Conservation (phyloP, 2,329 filamentous ascomycete species). For the Byssothecium circinans region DNA sequence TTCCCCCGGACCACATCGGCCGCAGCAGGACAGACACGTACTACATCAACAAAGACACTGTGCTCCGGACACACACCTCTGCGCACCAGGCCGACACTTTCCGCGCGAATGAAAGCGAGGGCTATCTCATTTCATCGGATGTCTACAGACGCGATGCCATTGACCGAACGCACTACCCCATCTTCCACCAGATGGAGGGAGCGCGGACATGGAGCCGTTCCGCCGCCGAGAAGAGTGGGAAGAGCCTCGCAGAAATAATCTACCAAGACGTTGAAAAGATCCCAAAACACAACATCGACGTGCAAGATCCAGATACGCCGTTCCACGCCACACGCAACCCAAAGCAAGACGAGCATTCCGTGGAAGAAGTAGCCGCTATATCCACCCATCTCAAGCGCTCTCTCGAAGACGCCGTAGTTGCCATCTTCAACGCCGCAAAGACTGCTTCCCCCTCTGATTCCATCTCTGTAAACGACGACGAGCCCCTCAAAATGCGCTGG, state of each 20-base stretch:
- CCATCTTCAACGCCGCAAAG: constrained; percentile 80
- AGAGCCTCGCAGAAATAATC: constrained; percentile 63
- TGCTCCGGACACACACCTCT: constrained; percentile 90
- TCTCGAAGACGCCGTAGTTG: constrained; percentile 84
- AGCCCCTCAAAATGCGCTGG: constrained; percentile 87
- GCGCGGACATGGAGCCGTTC: constrained; percentile 83
- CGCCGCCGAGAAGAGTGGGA: constrained; percentile 51
- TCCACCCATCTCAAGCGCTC: constrained; percentile 84
- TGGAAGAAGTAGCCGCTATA: constrained; percentile 79
- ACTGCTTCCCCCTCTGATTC: constrained; percentile 45
- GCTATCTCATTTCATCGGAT: constrained; percentile 90
- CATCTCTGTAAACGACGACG: constrained; percentile 36
- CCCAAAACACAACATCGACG: constrained; percentile 71
- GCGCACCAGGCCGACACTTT: constrained; percentile 89
- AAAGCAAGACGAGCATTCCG: constrained; percentile 73
- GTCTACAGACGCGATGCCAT: constrained; percentile 95
- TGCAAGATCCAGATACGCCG: constrained; percentile 81
- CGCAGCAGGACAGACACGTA: constrained; percentile 90
- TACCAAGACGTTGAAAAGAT: constrained; percentile 70
- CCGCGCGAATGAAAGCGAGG: constrained; percentile 68
- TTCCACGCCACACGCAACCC: constrained; percentile 80
- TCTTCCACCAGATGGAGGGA: constrained; percentile 99
- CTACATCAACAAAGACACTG: constrained; percentile 82
- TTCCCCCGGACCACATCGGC: constrained; percentile 84
- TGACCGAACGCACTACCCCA: constrained; percentile 91